Evolutionary conservation across 352 stramenopile genomes (phyloP), one percentile per base, ranked within the genome.

Genomic region (Globisporangium emineosum): DNA sequence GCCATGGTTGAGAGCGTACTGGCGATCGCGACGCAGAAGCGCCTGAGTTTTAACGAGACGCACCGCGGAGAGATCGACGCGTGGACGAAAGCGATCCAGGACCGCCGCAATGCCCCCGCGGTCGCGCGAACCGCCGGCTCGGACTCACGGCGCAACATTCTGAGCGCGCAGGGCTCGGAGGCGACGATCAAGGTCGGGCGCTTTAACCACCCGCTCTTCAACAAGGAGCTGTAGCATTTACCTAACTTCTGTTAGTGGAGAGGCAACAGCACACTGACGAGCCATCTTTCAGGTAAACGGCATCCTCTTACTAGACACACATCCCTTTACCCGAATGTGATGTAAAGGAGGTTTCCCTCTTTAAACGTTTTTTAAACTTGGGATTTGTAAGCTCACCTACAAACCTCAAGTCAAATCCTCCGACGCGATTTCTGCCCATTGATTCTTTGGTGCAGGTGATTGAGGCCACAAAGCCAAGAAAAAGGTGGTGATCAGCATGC

Each of bases 141-240:
- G 1, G 85, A 93, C 1, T 69, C 79, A 6, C 72, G 85, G n/a
- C 80, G 83, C 62, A 93, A 93, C 58, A 80, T 91, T 47, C 57
- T 91, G 21, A 60, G 59, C 5, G 52, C 56, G 10, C 70, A 71
- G 35, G 59, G 58, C 0, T 88, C 78, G 0, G 72, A 91, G 69
- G 79, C 85, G 66, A 78, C 73, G 29, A 57, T 73, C 63, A 88
- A 83, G 40, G 76, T 93, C 9, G 84, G 84, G 0, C 70, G 72
- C 49, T 75, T 70, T 40, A 91, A 91, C 62, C 84, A 93, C 51
- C 84, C 84, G n/a, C 73, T 93, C 8, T 90, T 90, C 61, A 93
- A 93, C 64, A 77, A 71, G 32, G 75, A 90, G 32, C 15, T 74
- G 32, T 68, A 63, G 54, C n/a, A 13, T 21, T 17, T 45, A 47